Evolutionary conservation across 257 asterid genomes (phyloP).

Genomic region (Ilex aquifolium): DNA sequence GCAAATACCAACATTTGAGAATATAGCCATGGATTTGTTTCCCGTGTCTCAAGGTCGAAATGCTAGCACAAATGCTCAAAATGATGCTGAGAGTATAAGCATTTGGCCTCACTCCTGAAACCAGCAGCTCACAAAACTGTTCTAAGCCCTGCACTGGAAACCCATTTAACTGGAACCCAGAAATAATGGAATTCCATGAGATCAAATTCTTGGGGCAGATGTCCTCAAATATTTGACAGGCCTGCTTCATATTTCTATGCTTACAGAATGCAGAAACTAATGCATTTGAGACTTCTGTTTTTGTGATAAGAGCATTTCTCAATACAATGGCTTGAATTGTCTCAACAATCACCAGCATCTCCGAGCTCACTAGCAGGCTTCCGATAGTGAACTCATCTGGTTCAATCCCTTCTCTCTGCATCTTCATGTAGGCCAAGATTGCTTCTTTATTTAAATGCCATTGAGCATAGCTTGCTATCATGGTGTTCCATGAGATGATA

Average conservation of each 20-base stretch:
- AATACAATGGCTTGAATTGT: constrained; percentile 49
- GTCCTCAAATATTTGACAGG: constrained; percentile 36
- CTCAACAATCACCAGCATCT: constrained; percentile 36
- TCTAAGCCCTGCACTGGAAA: constrained; percentile 31
- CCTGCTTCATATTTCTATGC: constrained; percentile 39
- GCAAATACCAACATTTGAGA: constrained; percentile 39
- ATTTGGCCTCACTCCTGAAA: constrained; percentile 41
- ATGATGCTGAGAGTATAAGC: constrained; percentile 67
- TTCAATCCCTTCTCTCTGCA: constrained; percentile 52
- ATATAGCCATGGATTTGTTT: constrained; percentile 56
- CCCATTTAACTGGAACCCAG: background rate
- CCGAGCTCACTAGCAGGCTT: constrained; percentile 57
- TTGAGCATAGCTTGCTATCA: constrained; percentile 58
- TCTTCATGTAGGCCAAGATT: constrained; percentile 30
- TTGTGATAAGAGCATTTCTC: constrained; percentile 51
- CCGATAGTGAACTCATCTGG: constrained; percentile 78
- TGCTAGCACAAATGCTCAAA: constrained; percentile 58
- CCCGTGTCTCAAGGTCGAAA: constrained; percentile 51
- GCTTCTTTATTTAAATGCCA: constrained; percentile 39
- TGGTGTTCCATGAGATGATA: constrained; percentile 69
- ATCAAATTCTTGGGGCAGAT: constrained; percentile 57
- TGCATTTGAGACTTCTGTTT: constrained; percentile 69
- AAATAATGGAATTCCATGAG: constrained; percentile 69
- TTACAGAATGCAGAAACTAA: constrained; percentile 60
- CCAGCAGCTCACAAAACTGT: constrained; percentile 34